phyloP scores from a whole-genome alignment of 306 rosid genomes.

The Cicer pinnatifidum region DNA sequence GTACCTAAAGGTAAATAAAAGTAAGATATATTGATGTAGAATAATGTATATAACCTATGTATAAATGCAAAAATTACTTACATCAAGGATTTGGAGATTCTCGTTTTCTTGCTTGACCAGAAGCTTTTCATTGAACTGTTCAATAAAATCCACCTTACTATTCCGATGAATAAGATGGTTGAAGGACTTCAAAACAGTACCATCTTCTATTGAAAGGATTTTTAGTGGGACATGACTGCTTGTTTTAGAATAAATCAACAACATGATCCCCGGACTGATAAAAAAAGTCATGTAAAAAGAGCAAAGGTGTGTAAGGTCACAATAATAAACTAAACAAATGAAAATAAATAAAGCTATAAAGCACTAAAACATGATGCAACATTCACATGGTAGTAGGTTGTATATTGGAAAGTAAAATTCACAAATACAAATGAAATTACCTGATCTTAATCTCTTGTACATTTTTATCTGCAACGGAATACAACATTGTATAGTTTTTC shows the following conservation, averaged over 20 bases:
- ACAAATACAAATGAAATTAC: conserved; percentile 47
- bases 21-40: conserved; percentile 40
- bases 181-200: conserved; percentile 92
- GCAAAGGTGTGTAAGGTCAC: conserved; percentile 23
- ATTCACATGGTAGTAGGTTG: conserved; percentile 3
- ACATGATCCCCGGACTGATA: conserved; percentile 91
- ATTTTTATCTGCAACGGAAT: conserved; percentile 87
- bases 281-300: conserved; percentile 41
- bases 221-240: conserved; percentile 89
- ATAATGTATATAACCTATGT: conserved; percentile 10
- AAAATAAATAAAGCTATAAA: neutral
- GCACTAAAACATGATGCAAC: conserved; percentile 5
- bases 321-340: neutral
- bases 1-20: conserved; percentile 60
- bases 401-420: conserved; percentile 22
- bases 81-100: conserved; percentile 94
- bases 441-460: conserved; percentile 98
- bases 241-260: conserved; percentile 80
- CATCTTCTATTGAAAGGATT: conserved; percentile 95
- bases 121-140: conserved; percentile 96
- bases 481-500: conserved; percentile 89
- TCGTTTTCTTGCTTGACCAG: conserved; percentile 98
- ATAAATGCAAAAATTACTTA: conserved; percentile 51
- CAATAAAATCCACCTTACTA: conserved; percentile 95
- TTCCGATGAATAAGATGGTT: conserved; percentile 93